Conservation (phyloP, 2,329 filamentous ascomycete species). For the Diplodia seriata region DNA sequence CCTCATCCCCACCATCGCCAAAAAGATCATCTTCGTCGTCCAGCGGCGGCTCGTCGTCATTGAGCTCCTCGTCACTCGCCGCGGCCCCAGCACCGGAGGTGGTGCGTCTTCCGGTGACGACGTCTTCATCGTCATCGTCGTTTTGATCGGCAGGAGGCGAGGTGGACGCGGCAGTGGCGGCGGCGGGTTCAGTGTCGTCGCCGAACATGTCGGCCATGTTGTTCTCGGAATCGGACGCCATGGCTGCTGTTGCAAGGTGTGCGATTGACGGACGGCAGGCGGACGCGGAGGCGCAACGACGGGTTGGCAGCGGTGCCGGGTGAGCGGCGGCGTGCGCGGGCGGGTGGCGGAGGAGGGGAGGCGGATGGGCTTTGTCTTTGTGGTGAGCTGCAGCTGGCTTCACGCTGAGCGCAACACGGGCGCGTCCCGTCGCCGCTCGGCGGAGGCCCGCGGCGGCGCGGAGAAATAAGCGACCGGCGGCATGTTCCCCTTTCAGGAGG, state of each 20-base stretch:
- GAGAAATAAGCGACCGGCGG: constrained; percentile 19
- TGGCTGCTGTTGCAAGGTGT: constrained; percentile 36
- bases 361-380: constrained; percentile 3
- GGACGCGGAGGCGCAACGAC: not conserved
- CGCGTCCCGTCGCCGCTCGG: constrained; percentile 1
- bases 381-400: constrained; percentile 4
- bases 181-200: constrained; percentile 44
- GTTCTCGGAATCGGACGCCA: constrained; percentile 47
- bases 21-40: constrained; percentile 43
- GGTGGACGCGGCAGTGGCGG: constrained; percentile 40
- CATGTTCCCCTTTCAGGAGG: constrained; percentile 27
- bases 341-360: not conserved
- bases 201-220: constrained; percentile 40
- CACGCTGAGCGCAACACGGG: constrained; percentile 4
- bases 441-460: not conserved
- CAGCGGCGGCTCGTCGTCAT: constrained; percentile 40
- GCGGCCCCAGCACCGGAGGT: constrained; percentile 8
- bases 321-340: not conserved
- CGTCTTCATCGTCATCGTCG: constrained; percentile 31
- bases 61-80: constrained; percentile 37
- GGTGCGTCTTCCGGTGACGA: constrained; percentile 25
- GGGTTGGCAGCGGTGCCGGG: not conserved
- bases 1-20: constrained; percentile 54
- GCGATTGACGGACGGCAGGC: constrained; percentile 8
- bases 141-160: constrained; percentile 31